Conservation (phyloP, 352 stramenopile species). For the Pythium apleroticum region DNA sequence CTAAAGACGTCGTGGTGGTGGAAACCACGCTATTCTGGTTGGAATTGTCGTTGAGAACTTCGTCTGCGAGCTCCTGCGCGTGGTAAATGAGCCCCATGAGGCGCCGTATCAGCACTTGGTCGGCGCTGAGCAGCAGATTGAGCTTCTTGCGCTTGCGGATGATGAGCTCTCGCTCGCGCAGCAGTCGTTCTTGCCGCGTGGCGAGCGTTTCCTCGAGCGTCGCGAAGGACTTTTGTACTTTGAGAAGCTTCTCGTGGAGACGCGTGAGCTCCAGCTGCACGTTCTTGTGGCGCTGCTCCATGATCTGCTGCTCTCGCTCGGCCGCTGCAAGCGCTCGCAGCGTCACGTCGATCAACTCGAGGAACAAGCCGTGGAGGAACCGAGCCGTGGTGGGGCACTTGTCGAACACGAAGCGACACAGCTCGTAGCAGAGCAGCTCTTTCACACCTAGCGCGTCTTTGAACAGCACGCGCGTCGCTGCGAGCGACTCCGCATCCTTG, state of each 20-base stretch:
- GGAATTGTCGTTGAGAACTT: conserved; percentile 10
- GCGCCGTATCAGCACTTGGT: conserved; percentile 43
- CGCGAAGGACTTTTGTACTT: conserved; percentile 26
- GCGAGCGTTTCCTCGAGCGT: conserved; percentile 40
- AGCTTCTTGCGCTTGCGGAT: conserved; percentile 55
- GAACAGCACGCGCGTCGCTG: conserved; percentile 19
- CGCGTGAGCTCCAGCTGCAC: conserved; percentile 39
- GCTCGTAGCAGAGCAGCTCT: conserved; percentile 46
- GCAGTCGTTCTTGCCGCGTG: conserved; percentile 35
- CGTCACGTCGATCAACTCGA: conserved; percentile 35
- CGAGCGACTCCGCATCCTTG: conserved; percentile 2
- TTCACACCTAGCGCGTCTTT: conserved; percentile 26
- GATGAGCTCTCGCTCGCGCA: conserved; percentile 42
- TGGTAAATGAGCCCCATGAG: conserved; percentile 34
- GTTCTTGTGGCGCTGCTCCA: conserved; percentile 43
- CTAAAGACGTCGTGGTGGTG: not conserved
- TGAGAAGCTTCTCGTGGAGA: conserved; percentile 26
- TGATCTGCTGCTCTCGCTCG: conserved; percentile 38
- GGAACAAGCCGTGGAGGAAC: conserved; percentile 49
- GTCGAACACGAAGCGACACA: conserved; percentile 51
- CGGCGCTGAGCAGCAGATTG: conserved; percentile 43
- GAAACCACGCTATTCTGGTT: not conserved
- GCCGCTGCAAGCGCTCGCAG: conserved; percentile 31
- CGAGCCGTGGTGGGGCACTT: conserved; percentile 55
- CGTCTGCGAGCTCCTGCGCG: conserved; percentile 36